phyloP scores from a whole-genome alignment of 2,329 filamentous ascomycete genomes.

The Aureobasidium pullulans region DNA sequence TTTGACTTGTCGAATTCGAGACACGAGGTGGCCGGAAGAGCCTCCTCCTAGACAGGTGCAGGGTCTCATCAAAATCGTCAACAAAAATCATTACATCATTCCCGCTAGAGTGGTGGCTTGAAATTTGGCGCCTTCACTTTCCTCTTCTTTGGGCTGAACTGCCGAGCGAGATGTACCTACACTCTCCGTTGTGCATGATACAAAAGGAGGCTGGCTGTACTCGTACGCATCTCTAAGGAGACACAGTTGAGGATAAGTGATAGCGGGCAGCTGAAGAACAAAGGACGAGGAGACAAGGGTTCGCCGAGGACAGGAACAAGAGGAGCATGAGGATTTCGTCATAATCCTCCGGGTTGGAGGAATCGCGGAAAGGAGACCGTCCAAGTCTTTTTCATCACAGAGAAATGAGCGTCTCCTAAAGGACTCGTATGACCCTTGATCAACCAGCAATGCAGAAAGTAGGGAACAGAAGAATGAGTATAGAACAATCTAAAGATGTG shows the following conservation, averaged over 20 bases:
- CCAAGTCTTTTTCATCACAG: neutral
- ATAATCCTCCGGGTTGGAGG: neutral
- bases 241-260: neutral
- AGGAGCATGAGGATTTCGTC: neutral
- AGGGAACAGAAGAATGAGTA: too few species aligned
- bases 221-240: neutral
- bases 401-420: neutral
- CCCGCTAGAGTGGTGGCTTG: constrained; percentile 2
- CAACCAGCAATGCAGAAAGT: neutral
- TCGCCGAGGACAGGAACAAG: neutral
- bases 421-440: neutral
- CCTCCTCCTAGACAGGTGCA: neutral
- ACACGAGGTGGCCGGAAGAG: neutral
- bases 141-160: neutral
- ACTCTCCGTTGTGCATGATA: neutral
- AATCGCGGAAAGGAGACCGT: neutral
- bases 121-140: neutral
- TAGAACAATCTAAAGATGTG: neutral
- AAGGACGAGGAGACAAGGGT: neutral
- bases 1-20: neutral
- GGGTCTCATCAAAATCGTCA: neutral
- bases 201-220: neutral
- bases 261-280: neutral
- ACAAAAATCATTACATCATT: neutral
- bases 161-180: neutral